Percentiles rank a stretch among this genome's conserved stretches.
These are phyloP conservation scores for Trichoderma orchidacearum DNA, from an alignment of 495 filamentous ascomycete species.

Conservation along the genomic window DNA sequence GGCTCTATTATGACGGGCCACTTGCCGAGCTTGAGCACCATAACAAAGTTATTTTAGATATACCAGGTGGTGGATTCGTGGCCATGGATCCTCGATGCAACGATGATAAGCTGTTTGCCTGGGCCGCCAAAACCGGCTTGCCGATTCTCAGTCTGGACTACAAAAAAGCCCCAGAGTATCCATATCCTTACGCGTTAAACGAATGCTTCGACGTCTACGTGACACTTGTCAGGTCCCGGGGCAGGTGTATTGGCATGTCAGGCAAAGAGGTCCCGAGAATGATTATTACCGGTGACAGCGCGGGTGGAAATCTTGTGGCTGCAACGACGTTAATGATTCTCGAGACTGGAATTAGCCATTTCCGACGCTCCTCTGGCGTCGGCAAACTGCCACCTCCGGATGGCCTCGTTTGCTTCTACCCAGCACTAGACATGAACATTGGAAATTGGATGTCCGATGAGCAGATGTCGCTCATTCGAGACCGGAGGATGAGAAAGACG, in stretches of 20 bases:
- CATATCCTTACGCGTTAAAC: constrained; percentile 89
- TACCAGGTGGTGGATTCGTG: constrained; percentile 90
- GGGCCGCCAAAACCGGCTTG: constrained; percentile 73
- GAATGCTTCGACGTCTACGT: constrained; percentile 94
- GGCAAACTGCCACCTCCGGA: constrained; percentile 58
- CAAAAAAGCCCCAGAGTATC: constrained; percentile 84
- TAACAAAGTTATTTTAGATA: constrained; percentile 70
- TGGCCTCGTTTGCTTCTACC: constrained; percentile 78
- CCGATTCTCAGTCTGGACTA: constrained; percentile 89
- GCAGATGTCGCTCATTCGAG: constrained; percentile 87
- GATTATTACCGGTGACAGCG: constrained; percentile 80
- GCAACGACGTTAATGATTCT: constrained; percentile 77
- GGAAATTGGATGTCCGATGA: constrained; percentile 99
- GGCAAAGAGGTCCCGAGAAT: constrained; percentile 58
- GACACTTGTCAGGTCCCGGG: constrained; percentile 58
- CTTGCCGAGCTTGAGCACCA: constrained; percentile 62
- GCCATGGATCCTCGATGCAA: constrained; percentile 86
- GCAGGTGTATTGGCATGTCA: constrained; percentile 72
- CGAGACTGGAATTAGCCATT: constrained; percentile 47
- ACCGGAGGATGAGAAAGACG: constrained; percentile 59
- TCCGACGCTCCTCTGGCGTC: constrained; percentile 43
- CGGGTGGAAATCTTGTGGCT: constrained; percentile 80
- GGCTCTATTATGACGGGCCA: constrained; percentile 91
- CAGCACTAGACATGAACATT: constrained; percentile 86
- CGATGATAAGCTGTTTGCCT: constrained; percentile 83